Evolutionary conservation across 495 filamentous ascomycete genomes (phyloP).

Genomic region (Neurospora sp.): DNA sequence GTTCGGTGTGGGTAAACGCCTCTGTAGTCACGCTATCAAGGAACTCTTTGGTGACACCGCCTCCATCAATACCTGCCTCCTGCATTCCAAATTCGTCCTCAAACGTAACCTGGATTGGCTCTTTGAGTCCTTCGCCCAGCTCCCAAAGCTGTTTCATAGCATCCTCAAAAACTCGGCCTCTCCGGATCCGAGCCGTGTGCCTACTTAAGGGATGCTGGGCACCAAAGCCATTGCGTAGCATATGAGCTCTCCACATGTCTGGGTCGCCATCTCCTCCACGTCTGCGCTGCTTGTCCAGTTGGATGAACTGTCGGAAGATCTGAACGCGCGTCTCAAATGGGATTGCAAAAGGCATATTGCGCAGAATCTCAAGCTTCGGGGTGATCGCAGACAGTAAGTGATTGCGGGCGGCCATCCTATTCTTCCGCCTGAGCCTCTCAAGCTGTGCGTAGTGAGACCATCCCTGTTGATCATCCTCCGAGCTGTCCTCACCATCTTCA

Average conservation of each 20-base stretch:
- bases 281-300: constrained; percentile 67
- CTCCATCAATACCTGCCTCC: constrained; percentile 94
- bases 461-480: constrained; percentile 29
- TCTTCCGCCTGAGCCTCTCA: constrained; percentile 44
- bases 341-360: constrained; percentile 95
- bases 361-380: constrained; percentile 79
- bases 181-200: constrained; percentile 72
- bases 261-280: constrained; percentile 68
- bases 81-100: constrained; percentile 79
- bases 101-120: constrained; percentile 96
- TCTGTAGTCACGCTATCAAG: constrained; percentile 82
- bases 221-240: constrained; percentile 26
- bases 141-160: constrained; percentile 77
- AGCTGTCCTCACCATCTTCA: constrained; percentile 40
- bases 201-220: constrained; percentile 38
- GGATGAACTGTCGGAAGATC: constrained; percentile 88
- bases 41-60: constrained; percentile 97
- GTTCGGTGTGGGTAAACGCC: constrained; percentile 53
- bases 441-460: constrained; percentile 27
- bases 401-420: constrained; percentile 53
- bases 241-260: constrained; percentile 55
- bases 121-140: constrained; percentile 75
- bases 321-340: constrained; percentile 87
- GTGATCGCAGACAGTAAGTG: constrained; percentile 65
- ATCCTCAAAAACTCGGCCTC: constrained; percentile 76